Conservation (phyloP, 192 early-diverging fungal species). For the Helicostylum pulchrum region DNA sequence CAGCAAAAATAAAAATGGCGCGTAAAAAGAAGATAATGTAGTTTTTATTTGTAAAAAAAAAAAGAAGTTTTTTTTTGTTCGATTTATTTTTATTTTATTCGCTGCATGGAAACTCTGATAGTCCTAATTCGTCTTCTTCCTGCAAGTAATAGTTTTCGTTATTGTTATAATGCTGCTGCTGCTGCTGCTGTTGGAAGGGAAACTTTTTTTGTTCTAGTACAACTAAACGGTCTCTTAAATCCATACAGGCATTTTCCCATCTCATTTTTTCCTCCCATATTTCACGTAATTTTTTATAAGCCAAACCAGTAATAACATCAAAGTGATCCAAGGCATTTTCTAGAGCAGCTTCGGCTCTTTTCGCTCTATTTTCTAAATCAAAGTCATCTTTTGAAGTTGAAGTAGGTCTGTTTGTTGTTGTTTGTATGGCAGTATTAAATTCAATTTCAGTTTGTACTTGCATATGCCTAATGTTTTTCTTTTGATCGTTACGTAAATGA, state of each 20-base stretch:
- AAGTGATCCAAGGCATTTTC: slow-evolving; percentile 42
- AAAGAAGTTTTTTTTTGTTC: too few relatives aligned
- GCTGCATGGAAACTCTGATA: slow-evolving; percentile 14
- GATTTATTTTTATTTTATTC: too few relatives aligned
- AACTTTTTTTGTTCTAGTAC: slow-evolving; percentile 12
- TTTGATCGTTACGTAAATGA: not conserved
- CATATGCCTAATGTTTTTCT: slow-evolving; percentile 21
- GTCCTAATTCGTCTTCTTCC: slow-evolving; percentile 12
- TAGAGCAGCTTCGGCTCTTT: slow-evolving; percentile 16
- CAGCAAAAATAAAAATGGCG: too few relatives aligned
- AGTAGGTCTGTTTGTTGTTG: not conserved
- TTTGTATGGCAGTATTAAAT: not conserved
- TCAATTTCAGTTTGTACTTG: slow-evolving; percentile 30
- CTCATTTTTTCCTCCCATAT: slow-evolving; percentile 42
- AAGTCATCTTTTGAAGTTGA: not conserved
- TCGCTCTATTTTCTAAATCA: slow-evolving; percentile 3
- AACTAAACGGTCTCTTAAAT: slow-evolving; percentile 23
- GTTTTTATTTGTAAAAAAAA: too few relatives aligned
- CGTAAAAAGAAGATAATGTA: too few relatives aligned
- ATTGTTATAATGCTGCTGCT: too few relatives aligned
- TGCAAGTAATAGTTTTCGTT: not conserved
- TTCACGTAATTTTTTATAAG: slow-evolving; percentile 52
- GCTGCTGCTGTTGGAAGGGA: not conserved
- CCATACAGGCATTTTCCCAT: slow-evolving; percentile 35
- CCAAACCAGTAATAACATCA: slow-evolving; percentile 47